A percentile compares a stretch with the other conserved stretches of the same genome.
Conservation (phyloP, 768 basidiomycete genomes). For the Clavulina sp. region DNA sequence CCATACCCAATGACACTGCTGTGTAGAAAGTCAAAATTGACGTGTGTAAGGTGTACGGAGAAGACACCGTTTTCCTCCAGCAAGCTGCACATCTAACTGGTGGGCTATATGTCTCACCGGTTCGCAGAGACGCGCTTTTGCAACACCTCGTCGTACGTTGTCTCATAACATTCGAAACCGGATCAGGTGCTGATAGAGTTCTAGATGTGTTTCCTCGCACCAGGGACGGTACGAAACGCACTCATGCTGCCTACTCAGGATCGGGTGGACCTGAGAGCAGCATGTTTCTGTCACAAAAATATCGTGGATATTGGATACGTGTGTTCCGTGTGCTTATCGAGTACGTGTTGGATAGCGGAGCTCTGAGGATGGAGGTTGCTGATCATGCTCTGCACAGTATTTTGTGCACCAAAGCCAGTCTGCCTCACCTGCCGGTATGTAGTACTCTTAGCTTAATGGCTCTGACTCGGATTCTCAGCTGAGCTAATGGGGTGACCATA, state of each 20-base stretch:
- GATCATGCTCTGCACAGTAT: slow-evolving; percentile 35
- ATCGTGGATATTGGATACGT: slow-evolving; percentile 95
- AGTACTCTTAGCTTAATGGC: background rate
- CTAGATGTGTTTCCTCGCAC: slow-evolving; percentile 72
- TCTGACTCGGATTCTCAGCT: background rate
- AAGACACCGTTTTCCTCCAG: slow-evolving; percentile 88
- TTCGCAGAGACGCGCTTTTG: slow-evolving; percentile 68
- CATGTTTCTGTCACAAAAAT: slow-evolving; percentile 96
- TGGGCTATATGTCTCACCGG: slow-evolving; percentile 79
- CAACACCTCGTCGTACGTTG: slow-evolving; percentile 65
- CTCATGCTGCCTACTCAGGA: slow-evolving; percentile 85
- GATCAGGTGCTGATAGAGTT: background rate
- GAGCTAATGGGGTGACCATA: slow-evolving; percentile 18
- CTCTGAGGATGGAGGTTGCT: background rate
- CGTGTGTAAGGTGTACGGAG: slow-evolving; percentile 78
- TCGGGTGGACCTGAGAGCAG: slow-evolving; percentile 89
- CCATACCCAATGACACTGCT: slow-evolving; percentile 3
- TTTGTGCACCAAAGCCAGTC: slow-evolving; percentile 84
- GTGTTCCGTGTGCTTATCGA: slow-evolving; percentile 95
- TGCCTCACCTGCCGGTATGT: slow-evolving; percentile 86
- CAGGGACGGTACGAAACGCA: slow-evolving; percentile 51
- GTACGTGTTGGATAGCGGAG: slow-evolving; percentile 34
- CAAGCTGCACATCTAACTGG: slow-evolving; percentile 93
- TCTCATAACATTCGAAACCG: background rate
- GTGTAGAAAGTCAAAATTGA: slow-evolving; percentile 88